These are phyloP conservation scores for Pseudogymnoascus sp. DNA, from an alignment of 2,329 filamentous ascomycete species.

Conservation along the genomic window DNA sequence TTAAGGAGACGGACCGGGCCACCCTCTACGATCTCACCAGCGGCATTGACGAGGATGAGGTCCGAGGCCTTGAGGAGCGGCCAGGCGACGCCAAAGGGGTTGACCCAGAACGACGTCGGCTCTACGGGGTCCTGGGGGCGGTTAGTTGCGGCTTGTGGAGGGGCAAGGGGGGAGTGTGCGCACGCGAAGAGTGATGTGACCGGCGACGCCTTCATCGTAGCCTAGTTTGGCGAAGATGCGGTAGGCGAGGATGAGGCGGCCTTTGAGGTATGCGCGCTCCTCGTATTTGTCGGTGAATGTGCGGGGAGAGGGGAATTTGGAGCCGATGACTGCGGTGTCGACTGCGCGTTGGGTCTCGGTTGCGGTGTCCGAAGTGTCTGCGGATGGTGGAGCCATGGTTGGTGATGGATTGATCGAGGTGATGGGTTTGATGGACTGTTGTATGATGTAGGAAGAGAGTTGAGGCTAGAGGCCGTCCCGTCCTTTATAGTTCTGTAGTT, in stretches of 20 bases:
- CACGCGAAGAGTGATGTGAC: slow-evolving; percentile 37
- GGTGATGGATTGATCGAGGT: not conserved
- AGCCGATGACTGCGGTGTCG: not conserved
- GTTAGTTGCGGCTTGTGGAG: not conserved
- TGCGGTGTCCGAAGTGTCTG: not conserved
- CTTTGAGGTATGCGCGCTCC: slow-evolving; percentile 32
- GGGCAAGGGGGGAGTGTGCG: slow-evolving; percentile 11
- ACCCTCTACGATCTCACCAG: slow-evolving; percentile 56
- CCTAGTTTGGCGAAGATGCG: slow-evolving; percentile 41
- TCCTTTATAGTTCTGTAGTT: not conserved
- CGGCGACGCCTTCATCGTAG: slow-evolving; percentile 39
- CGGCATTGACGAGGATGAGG: slow-evolving; percentile 57
- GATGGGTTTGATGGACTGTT: not conserved
- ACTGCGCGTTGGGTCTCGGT: not conserved
- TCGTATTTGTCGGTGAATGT: slow-evolving; percentile 28
- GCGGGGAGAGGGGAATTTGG: slow-evolving; percentile 13
- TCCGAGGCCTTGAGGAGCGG: slow-evolving; percentile 51
- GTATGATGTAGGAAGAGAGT: not conserved
- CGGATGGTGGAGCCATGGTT: slow-evolving; percentile 5
- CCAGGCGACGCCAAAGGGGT: slow-evolving; percentile 30
- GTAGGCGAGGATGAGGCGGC: slow-evolving; percentile 41
- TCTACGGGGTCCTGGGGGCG: slow-evolving; percentile 27
- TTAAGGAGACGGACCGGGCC: slow-evolving; percentile 34
- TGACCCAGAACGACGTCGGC: slow-evolving; percentile 29
- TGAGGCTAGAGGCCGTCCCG: not conserved